A percentile compares a stretch with the other conserved stretches of the same genome.
Conservation (phyloP, 1,139 yeast species). For the Pichia sp. region DNA sequence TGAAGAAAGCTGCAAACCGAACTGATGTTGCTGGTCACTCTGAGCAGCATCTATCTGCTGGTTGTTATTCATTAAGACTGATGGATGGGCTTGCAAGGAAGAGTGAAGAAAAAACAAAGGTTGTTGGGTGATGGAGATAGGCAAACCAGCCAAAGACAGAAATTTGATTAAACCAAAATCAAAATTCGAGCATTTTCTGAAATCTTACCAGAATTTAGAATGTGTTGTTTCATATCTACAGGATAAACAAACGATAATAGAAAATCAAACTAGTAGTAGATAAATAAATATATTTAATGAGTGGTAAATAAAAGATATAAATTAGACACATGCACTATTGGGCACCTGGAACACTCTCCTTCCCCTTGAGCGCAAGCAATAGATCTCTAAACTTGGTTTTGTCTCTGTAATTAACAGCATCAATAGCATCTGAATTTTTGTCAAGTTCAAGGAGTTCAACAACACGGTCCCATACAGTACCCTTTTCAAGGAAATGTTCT, state of each 20-base stretch:
- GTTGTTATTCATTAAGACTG: background rate
- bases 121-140: background rate
- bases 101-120: background rate
- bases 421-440: conserved; percentile 26
- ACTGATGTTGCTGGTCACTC: conserved; percentile 8
- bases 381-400: conserved; percentile 67
- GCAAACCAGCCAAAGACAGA: background rate
- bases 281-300: background rate
- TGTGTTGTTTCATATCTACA: background rate
- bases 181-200: background rate
- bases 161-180: background rate
- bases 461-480: conserved; percentile 87
- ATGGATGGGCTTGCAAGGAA: background rate
- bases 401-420: conserved; percentile 39
- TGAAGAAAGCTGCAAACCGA: conserved; percentile 18
- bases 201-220: background rate
- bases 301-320: background rate
- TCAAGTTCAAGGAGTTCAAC: conserved; percentile 38
- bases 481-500: conserved; percentile 66
- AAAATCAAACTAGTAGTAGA: background rate
- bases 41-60: background rate
- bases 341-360: conserved; percentile 64
- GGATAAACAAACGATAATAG: background rate
- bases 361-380: conserved; percentile 59
- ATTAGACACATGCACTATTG: conserved; percentile 36